Base-by-base conservation (phyloP, 768 basidiomycete genomes). In the Candolleomyces eurysporus region DNA sequence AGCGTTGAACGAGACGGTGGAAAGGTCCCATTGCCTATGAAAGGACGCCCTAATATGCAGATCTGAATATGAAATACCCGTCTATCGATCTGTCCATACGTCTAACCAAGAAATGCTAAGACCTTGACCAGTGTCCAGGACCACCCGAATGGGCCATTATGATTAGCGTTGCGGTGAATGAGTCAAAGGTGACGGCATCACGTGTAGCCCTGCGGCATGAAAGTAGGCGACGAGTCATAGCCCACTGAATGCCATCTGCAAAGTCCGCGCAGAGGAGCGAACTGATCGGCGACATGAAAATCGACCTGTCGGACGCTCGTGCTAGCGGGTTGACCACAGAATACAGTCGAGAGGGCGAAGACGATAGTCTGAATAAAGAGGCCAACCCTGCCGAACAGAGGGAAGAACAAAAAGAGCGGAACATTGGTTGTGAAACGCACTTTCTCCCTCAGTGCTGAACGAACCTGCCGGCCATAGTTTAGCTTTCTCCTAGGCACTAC, bases 401-500 rank as follows among this genome's bases (percentile, higher is more conserved):
- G 32, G 22, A 16, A 49, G 48, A 22, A 13, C 73, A 73, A 32
- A 86, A 88, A 59, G 67, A 83, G 30, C 90, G 86, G 85, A 78
- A 76, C 11, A 70, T 89, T 36, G 89, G 87, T 63, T 79, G 89
- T 89, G 69, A 13, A 81, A 62, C 4, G 21, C 21, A 16, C 19
- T 49, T 17, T 61, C 46, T 62, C 49, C 8, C 43, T 17, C n/a
- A 39, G 36, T 52, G 49, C 43, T 22, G 40, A 61, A 55, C 7
- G 40, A 7, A 57, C 52, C 48, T 17, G 32, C n/a, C 66, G 89
- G 36, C 36, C 11, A 36, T 36, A 36, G 89, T 88, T 67, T 89
- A 80, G 63, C 71, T 91, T 46, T 80, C 78, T 5, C 77, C 84
- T 17, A 81, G 80, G 36, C 82, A 88, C 66, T 88, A 90, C 60